Conservation (phyloP, 2,329 filamentous ascomycete genomes). For the Dothideomycetidae sp. region DNA sequence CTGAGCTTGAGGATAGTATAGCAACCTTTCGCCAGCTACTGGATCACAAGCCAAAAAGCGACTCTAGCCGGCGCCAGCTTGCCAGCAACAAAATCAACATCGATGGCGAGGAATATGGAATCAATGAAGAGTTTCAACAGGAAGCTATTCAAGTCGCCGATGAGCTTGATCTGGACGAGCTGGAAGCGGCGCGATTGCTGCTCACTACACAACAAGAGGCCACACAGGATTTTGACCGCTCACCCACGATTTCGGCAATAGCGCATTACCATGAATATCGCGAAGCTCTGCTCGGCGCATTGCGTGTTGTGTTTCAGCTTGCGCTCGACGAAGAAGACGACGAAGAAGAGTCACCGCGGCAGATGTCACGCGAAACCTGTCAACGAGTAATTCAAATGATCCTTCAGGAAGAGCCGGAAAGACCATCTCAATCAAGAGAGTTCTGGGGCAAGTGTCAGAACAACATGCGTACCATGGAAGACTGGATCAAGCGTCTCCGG, state of each 20-base stretch:
- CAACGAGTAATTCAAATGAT: slow-evolving; percentile 44
- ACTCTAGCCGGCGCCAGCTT: slow-evolving; percentile 58
- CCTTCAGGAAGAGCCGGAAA: slow-evolving; percentile 35
- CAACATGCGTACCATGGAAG: slow-evolving; percentile 62
- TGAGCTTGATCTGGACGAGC: slow-evolving; percentile 77
- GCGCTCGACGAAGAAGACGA: slow-evolving; percentile 45
- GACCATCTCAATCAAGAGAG: slow-evolving; percentile 40
- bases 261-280: slow-evolving; percentile 80
- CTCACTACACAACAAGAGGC: slow-evolving; percentile 60
- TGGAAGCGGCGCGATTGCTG: slow-evolving; percentile 59
- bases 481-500: slow-evolving; percentile 58
- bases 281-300: slow-evolving; percentile 66
- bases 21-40: slow-evolving; percentile 57
- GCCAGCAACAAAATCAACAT: slow-evolving; percentile 58
- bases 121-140: slow-evolving; percentile 83
- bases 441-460: slow-evolving; percentile 63
- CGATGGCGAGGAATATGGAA: slow-evolving; percentile 55
- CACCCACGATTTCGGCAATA: slow-evolving; percentile 63
- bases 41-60: slow-evolving; percentile 59
- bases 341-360: no score
- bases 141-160: slow-evolving; percentile 70
- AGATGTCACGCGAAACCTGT: slow-evolving; percentile 42
- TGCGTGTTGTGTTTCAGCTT: slow-evolving; percentile 64
- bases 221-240: slow-evolving; percentile 48
- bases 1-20: slow-evolving; percentile 50